phyloP scores from a whole-genome alignment of 2,329 filamentous ascomycete species.

The Penicillium sp. region DNA sequence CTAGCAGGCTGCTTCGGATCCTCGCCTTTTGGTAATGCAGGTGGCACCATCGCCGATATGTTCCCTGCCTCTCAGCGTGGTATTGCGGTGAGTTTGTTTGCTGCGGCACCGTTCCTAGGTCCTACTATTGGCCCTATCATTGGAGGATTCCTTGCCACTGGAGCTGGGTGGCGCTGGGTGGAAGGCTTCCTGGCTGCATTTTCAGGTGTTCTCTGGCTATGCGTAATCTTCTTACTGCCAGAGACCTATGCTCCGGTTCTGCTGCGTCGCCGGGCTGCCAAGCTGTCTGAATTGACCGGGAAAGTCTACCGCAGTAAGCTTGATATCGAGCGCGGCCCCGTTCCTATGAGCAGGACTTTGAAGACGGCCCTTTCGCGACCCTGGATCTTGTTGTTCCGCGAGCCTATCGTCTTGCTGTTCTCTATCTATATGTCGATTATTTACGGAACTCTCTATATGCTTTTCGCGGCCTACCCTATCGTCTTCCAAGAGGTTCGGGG shows the following conservation, averaged over 20 bases:
- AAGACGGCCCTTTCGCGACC: slow-evolving; percentile 48
- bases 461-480: slow-evolving; percentile 52
- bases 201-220: slow-evolving; percentile 55
- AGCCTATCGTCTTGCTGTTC: slow-evolving; percentile 22
- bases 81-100: slow-evolving; percentile 62
- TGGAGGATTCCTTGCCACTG: slow-evolving; percentile 63
- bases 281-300: slow-evolving; percentile 25
- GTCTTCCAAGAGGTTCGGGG: slow-evolving; percentile 39
- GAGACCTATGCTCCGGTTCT: slow-evolving; percentile 48
- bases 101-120: slow-evolving; percentile 64
- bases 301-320: slow-evolving; percentile 38
- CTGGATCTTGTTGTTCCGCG: slow-evolving; percentile 36
- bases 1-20: slow-evolving; percentile 62
- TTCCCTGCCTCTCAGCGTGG: slow-evolving; percentile 54
- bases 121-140: slow-evolving; percentile 63
- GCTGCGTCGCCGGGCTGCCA: slow-evolving; percentile 47
- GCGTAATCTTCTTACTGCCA: slow-evolving; percentile 23
- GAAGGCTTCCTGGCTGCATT: slow-evolving; percentile 61
- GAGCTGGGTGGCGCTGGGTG: slow-evolving; percentile 67
- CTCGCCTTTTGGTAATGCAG: slow-evolving; percentile 59
- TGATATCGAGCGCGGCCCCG: slow-evolving; percentile 38
- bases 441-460: slow-evolving; percentile 40
- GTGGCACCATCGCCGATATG: slow-evolving; percentile 61
- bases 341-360: slow-evolving; percentile 38
- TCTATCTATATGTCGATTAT: slow-evolving; percentile 25